Evolutionary conservation across 768 basidiomycete genomes (phyloP), one percentile per base, ranked within the genome.

Genomic region (Phylloporus arenicola): DNA sequence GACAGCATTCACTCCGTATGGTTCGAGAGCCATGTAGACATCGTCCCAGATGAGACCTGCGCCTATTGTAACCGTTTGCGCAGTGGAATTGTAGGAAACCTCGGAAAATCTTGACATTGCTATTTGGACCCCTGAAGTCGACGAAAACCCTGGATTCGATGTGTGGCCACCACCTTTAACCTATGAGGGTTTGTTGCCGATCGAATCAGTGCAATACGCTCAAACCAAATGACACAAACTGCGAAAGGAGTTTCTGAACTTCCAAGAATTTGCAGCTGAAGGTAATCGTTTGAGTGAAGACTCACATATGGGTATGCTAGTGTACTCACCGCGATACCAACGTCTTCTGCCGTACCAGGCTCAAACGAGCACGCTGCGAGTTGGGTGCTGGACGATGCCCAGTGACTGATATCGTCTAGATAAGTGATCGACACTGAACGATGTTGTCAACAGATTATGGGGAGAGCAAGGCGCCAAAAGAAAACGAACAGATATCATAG

Each of bases 151-250:
- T 0, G 70, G 76, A 53, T 83, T 83, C 0, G 69, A 51, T 0
- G 75, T 47, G 56, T 84, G 83, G 0, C 83, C 81, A n/a, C 81
- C 80, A 17, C 80, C 75, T 62, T 82, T 83, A 25, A 84, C 71
- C 82, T 82, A 22, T 20, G 10, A 27, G 2, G 3, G 16, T 39
- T 6, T 39, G 8, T 19, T 16, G 14, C 6, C 2, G 9, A 31
- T 31, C 12, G 22, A 14, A 29, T 8, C 11, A 1, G n/a, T 12
- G n/a, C 16, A 5, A 24, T 2, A 24, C 24, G 7, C 19, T 30
- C 4, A 16, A 19, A 16, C 3, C 1, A 19, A 13, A 16, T 8
- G 13, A 29, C 24, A 52, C 61, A 10, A 16, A 60, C 63, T 9
- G 57, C 63, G 14, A 65, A 64, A 37, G 68, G 41, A 41, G 63